Evolutionary conservation across 371 early-diverging fungal genomes (phyloP).

Genomic region (Entomophthora muscae): DNA sequence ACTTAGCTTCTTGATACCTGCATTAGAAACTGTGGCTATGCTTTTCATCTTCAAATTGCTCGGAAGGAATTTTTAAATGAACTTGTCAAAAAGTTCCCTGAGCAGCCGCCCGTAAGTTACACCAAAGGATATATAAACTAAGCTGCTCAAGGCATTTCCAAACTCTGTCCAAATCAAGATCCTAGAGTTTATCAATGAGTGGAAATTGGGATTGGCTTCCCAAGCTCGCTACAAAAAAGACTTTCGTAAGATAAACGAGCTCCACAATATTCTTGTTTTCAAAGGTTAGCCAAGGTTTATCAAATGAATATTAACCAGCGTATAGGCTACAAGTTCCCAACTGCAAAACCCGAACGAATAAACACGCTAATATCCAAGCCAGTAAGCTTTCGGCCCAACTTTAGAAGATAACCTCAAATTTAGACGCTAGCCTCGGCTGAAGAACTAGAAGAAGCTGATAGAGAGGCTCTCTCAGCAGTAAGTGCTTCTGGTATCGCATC

Average conservation of each 20-base stretch:
- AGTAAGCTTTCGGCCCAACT: constrained; percentile 18
- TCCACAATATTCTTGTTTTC: constrained; percentile 68
- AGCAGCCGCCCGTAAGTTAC: constrained; percentile 42
- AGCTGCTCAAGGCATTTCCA: constrained; percentile 15
- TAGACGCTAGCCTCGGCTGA: constrained; percentile 61
- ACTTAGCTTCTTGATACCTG: constrained; percentile 71
- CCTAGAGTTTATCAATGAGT: constrained; percentile 78
- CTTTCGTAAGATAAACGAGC: constrained; percentile 73
- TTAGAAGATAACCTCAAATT: background rate
- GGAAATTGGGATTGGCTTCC: constrained; percentile 70
- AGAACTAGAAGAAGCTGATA: constrained; percentile 87
- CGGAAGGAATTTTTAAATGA: constrained; percentile 90
- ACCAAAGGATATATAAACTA: no score
- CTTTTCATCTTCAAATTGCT: constrained; percentile 84
- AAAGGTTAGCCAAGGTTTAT: constrained; percentile 30
- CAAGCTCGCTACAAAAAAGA: constrained; percentile 75
- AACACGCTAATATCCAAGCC: constrained; percentile 38
- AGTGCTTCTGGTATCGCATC: no score
- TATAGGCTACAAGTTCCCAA: constrained; percentile 75
- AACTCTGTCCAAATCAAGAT: constrained; percentile 61
- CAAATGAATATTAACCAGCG: background rate
- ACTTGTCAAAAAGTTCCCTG: constrained; percentile 79
- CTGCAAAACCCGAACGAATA: constrained; percentile 37
- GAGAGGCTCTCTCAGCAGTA: constrained; percentile 70
- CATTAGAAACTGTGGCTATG: constrained; percentile 91